Evolutionary conservation across 2,329 filamentous ascomycete genomes (phyloP), one percentile per base, ranked within the genome.

Genomic region (Myrmaecium sp.): DNA sequence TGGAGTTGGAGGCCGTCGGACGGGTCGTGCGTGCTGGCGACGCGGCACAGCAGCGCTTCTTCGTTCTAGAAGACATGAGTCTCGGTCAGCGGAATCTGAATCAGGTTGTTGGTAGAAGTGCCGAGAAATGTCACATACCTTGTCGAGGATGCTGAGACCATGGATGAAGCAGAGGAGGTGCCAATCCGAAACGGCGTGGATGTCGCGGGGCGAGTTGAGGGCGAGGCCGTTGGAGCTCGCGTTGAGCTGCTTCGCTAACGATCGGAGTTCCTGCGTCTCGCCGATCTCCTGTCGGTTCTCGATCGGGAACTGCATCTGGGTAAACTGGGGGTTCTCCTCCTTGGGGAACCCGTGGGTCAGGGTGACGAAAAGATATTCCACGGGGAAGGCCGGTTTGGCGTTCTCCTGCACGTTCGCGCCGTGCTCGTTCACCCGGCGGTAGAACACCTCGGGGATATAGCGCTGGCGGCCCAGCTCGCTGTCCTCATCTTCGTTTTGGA

Each of bases 381-480:
- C 84, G 0, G 89, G 89, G 50, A 98, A 98, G 23, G 79, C 74
- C 0, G 89, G 89, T 48, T 94, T 95, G 14, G 89, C 89, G 41
- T 93, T 95, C 52, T 95, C 82, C 49, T 94, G 89, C 5, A 95
- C 89, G 40, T 86, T 93, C 36, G 78, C 81, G 17, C 84, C 84
- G 46, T 98, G 93, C 50, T 98, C 86, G 52, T 98, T 98, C 52
- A 93, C 82, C 39, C 71, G 74, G 34, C 86, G 73, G 57, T 91
- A 98, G 55, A 95, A 98, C 4, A 98, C 86, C 44, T 98, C 89
- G 1, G 89, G 89, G 13, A 98, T 92, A 46, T 98, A 98, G 41
- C 84, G 69, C 14, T 76, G 74, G 30, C 71, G 72, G 54, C 60
- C 29, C 58, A 70, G 38, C 60, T 48, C 70, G 36, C 83, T 76